Evolutionary conservation across 2,329 filamentous ascomycete genomes (phyloP).

Genomic region (Xylogone sp.): DNA sequence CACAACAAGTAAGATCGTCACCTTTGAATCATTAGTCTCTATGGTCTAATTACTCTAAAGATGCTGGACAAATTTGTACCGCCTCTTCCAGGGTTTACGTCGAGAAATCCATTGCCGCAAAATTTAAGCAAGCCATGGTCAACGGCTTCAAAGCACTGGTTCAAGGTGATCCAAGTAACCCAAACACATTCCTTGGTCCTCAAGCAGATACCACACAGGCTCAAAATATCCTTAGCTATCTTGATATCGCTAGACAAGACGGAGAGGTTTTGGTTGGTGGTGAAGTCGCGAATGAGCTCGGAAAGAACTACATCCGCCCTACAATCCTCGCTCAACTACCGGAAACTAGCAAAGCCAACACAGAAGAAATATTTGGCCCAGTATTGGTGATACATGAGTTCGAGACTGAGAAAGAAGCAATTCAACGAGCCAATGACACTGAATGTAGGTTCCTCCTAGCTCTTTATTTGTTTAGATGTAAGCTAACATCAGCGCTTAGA

Average conservation of each 20-base stretch:
- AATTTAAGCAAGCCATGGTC: slow-evolving; percentile 46
- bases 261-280: slow-evolving; percentile 59
- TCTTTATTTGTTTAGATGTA: background rate
- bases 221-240: slow-evolving; percentile 61
- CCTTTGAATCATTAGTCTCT: background rate
- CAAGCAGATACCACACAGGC: slow-evolving; percentile 44
- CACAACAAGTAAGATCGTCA: background rate
- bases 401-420: slow-evolving; percentile 60
- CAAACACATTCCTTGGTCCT: slow-evolving; percentile 2
- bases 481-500: slow-evolving; percentile 21
- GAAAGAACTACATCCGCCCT: slow-evolving; percentile 63
- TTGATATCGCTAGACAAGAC: slow-evolving; percentile 58
- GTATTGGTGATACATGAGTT: slow-evolving; percentile 66
- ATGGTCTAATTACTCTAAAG: background rate
- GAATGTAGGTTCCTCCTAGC: slow-evolving; percentile 53
- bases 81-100: slow-evolving; percentile 70
- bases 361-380: slow-evolving; percentile 69
- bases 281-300: slow-evolving; percentile 56
- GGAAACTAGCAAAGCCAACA: slow-evolving; percentile 63
- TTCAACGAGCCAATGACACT: slow-evolving; percentile 50
- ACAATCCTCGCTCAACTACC: slow-evolving; percentile 66
- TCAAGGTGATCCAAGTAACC: background rate
- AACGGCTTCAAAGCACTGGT: background rate
- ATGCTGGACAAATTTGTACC: slow-evolving; percentile 8
- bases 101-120: slow-evolving; percentile 50